Percentiles rank a stretch among this genome's conserved stretches.
Conservation (phyloP, 2,329 filamentous ascomycete species). For the Alternaria longipes region DNA sequence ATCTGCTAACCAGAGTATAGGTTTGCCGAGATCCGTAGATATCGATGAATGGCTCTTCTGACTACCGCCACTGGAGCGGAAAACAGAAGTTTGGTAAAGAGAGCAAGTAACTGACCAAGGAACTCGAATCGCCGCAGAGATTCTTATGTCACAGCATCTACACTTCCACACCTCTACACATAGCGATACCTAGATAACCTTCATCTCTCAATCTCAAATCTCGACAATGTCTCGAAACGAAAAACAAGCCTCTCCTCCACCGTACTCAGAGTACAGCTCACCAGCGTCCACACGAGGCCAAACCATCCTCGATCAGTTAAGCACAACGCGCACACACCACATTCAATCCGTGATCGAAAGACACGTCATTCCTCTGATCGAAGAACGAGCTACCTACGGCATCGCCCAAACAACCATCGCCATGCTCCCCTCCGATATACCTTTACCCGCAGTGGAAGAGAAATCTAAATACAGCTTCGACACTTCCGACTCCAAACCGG, state of each 20-base stretch:
- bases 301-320: slow-evolving; percentile 49
- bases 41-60: background rate
- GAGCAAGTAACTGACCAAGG: background rate
- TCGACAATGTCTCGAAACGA: slow-evolving; percentile 23
- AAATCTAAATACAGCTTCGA: slow-evolving; percentile 47
- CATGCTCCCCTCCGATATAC: slow-evolving; percentile 56
- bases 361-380: slow-evolving; percentile 55
- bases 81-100: background rate
- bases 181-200: background rate
- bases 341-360: slow-evolving; percentile 51
- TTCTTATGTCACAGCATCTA: background rate
- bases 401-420: slow-evolving; percentile 56
- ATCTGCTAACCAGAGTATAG: slow-evolving; percentile 5
- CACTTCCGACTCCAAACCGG: slow-evolving; percentile 23
- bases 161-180: background rate
- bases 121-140: background rate
- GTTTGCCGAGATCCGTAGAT: slow-evolving; percentile 11
- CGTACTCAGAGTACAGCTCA: slow-evolving; percentile 24
- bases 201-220: background rate
- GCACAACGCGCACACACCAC: slow-evolving; percentile 52
- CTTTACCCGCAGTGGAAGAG: slow-evolving; percentile 30
- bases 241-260: slow-evolving; percentile 13
- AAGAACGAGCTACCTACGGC: slow-evolving; percentile 52
- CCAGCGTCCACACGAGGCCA: slow-evolving; percentile 37
- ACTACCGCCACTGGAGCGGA: slow-evolving; percentile 3